These are phyloP conservation scores for Penicillium sp. DNA, from an alignment of 2,329 filamentous ascomycete genomes.

Conservation along the genomic window DNA sequence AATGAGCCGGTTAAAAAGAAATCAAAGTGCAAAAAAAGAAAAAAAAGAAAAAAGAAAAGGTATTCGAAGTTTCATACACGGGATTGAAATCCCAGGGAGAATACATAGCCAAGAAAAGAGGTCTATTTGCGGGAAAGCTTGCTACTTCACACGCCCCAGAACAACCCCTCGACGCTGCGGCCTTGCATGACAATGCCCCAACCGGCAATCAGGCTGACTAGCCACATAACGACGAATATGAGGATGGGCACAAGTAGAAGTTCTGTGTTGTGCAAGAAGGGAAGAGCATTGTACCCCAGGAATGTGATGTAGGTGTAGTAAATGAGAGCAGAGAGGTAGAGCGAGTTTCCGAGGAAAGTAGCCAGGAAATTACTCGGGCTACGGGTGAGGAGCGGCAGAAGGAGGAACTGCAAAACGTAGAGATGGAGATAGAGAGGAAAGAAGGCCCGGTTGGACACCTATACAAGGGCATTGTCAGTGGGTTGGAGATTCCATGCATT, in stretches of 20 bases:
- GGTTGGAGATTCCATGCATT: neutral
- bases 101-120: neutral
- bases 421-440: conserved; percentile 60
- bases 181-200: conserved; percentile 41
- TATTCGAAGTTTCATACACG: conserved; percentile 13
- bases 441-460: conserved; percentile 58
- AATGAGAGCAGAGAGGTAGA: conserved; percentile 56
- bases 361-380: conserved; percentile 36
- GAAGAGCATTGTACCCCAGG: conserved; percentile 59
- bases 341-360: conserved; percentile 55
- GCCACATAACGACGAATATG: conserved; percentile 53
- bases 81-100: neutral
- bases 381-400: conserved; percentile 51
- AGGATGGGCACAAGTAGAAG: conserved; percentile 55
- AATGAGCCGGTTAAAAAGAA: conserved; percentile 8
- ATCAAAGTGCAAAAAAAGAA: neutral
- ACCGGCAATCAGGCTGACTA: conserved; percentile 42
- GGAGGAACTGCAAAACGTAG: conserved; percentile 58
- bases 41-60: conserved; percentile 2
- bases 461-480: neutral
- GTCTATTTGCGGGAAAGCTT: neutral
- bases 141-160: conserved; percentile 34
- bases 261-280: conserved; percentile 60
- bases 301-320: conserved; percentile 64
- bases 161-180: conserved; percentile 36